Evolutionary conservation across 495 filamentous ascomycete genomes (phyloP).

Genomic region (Penicillium canariense): DNA sequence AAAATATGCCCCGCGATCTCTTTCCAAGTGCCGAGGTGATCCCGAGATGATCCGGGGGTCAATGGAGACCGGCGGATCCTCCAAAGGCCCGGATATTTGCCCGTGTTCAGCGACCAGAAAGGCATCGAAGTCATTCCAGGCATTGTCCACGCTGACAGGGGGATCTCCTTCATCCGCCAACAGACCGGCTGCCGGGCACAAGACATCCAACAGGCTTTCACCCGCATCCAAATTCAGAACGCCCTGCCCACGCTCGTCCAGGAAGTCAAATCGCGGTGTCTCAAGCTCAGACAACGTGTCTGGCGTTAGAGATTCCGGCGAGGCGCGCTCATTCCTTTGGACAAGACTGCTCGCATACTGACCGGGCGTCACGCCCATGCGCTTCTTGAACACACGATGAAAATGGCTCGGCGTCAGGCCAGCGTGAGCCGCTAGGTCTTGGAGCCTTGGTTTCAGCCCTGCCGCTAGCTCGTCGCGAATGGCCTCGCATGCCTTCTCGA

Average conservation of each 20-base stretch:
- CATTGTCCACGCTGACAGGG: constrained; percentile 7
- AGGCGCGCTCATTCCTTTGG: constrained; percentile 4
- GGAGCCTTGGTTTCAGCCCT: constrained; percentile 42
- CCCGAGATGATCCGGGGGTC: constrained; percentile 14
- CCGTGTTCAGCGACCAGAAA: constrained; percentile 34
- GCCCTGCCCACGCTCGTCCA: constrained; percentile 4
- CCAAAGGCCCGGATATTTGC: constrained; percentile 8
- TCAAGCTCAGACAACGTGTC: constrained; percentile 13
- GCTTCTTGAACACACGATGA: constrained; percentile 60
- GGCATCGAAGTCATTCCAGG: constrained; percentile 42
- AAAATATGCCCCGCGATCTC: constrained; percentile 1
- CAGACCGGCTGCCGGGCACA: constrained; percentile 7
- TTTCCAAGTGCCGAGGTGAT: constrained; percentile 2
- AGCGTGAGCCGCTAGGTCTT: constrained; percentile 51
- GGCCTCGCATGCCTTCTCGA: constrained; percentile 45
- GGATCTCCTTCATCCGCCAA: constrained; percentile 9
- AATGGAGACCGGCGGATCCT: constrained; percentile 8
- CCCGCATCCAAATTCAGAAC: constrained; percentile 19
- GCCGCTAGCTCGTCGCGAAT: constrained; percentile 26
- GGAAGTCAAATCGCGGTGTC: constrained; percentile 6
- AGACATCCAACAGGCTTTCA: background rate
- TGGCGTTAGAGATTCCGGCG: constrained; percentile 7
- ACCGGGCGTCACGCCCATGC: constrained; percentile 59
- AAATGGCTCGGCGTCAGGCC: constrained; percentile 60
- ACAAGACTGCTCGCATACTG: constrained; percentile 39